A percentile compares a stretch with the other conserved stretches of the same genome.
Conservation (phyloP, 2,329 filamentous ascomycete genomes). For the Alternaria panax region DNA sequence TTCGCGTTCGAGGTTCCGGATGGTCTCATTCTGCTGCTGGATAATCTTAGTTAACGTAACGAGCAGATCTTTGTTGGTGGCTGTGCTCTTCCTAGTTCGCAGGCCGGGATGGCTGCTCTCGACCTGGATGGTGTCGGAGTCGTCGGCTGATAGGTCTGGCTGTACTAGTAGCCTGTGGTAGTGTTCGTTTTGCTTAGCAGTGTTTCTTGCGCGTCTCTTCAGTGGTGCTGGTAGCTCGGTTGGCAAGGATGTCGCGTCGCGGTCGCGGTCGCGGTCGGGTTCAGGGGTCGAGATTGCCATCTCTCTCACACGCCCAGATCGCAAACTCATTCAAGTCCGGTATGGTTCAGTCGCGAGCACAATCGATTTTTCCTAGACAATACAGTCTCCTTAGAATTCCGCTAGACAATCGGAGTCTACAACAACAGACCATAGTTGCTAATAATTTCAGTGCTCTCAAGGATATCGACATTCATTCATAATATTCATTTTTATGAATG, state of each 20-base stretch:
- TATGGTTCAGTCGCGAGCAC: too few species aligned
- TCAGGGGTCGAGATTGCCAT: slow-evolving; percentile 4
- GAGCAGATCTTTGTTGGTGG: slow-evolving; percentile 14
- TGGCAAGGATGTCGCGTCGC: slow-evolving; percentile 3
- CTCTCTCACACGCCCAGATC: neutral
- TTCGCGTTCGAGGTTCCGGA: slow-evolving; percentile 9
- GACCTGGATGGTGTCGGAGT: slow-evolving; percentile 8
- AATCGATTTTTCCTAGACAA: too few species aligned
- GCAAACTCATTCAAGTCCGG: neutral
- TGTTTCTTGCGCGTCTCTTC: slow-evolving; percentile 10
- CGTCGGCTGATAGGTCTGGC: slow-evolving; percentile 12
- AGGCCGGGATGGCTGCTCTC: slow-evolving; percentile 10
- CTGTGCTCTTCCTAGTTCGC: slow-evolving; percentile 7
- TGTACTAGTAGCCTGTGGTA: slow-evolving; percentile 4
- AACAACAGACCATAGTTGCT: too few species aligned
- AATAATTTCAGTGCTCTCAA: too few species aligned
- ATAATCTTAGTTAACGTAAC: slow-evolving; percentile 11
- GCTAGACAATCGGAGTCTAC: too few species aligned
- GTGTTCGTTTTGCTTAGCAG: slow-evolving; percentile 5
- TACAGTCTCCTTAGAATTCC: too few species aligned
- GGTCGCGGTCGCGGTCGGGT: slow-evolving; percentile 1
- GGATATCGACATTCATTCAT: too few species aligned
- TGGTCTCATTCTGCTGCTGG: slow-evolving; percentile 10
- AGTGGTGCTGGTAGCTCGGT: slow-evolving; percentile 1
- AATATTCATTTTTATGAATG: too few species aligned